Base-by-base conservation (phyloP, 805 yeast species). In the Candida taoyuanica region DNA sequence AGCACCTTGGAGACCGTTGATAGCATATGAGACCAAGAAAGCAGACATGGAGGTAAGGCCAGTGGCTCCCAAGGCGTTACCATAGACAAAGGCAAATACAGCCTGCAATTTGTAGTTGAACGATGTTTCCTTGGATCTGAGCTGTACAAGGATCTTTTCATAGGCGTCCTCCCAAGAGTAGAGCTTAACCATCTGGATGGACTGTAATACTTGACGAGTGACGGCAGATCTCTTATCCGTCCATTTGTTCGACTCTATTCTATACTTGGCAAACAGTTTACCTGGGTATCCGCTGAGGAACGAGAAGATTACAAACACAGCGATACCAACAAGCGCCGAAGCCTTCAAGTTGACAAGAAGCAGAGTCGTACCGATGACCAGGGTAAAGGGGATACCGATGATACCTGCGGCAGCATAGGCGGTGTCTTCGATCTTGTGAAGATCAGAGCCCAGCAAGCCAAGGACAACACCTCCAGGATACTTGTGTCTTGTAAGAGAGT, bases 131-230 rank as follows among this genome's bases (percentile, higher is more conserved):
- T 63, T 55, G 1, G 47, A 47, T 48, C 95, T 69, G 18, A 73
- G 63, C 5, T 64, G 64, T 4, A 73, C 50, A 28, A 85, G 68
- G 36, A 68, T 58, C 13, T 67, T 56, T 30, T 65, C 63, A 55
- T 82, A 85, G 2, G 94, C 82, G 13, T 67, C 66, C 61, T 85
- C 94, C 94, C 94, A 85, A 3, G 88, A 79, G 55, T 85, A 85
- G 58, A 70, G 81, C 62, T 85, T 85, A 60, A 85, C 79, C 54
- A 80, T 69, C 46, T 74, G 77, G 56, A 78, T 68, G 49, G 75
- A 70, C 43, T 65, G 69, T 43, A 78, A 59, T 14, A 77, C 70
- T 52, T 78, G 84, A 47, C 77, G 74, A 39, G 76, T 69, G 47
- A 11, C 11, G 24, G 24, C 24, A 21, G 24, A 21, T 49, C 1